Evolutionary conservation across 2,329 filamentous ascomycete species (phyloP), one percentile per base, ranked within the genome.

Genomic region (Colletotrichum simmondsii): DNA sequence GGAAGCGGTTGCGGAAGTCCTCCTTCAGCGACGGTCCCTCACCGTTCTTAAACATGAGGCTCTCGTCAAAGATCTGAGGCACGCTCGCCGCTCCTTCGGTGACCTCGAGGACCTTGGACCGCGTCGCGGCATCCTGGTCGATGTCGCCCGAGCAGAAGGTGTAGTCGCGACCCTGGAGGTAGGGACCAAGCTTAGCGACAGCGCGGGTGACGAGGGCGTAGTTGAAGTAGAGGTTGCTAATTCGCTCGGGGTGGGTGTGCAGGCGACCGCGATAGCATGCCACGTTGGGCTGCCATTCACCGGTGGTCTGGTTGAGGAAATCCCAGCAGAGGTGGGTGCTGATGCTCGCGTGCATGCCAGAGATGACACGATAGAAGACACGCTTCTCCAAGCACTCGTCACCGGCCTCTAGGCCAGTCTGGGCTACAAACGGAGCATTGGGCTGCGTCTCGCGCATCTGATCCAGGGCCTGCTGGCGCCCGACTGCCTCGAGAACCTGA

Each of bases 171-270:
- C 77, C 79, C 75, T 92, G 87, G 11, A 98, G 88, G 77, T 95
- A 92, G 28, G 94, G 93, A 14, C 93, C 94, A 10, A 98, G 89
- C 84, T 99, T 99, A 65, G 94, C 93, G 53, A 98, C 90, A 14
- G 97, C 97, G 62, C 97, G 93, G 30, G 96, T 93, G 53, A 99
- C 88, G n/a, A 99, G 89, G 0, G 97, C 97, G 80, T 98, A 99
- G 89, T 99, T 98, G 87, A 99, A 99, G 86, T 99, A 99, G 62
- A 99, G 88, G 83, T 99, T 99, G 77, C 95, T 97, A 79, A 99
- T 94, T 73, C 96, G 93, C 77, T 99, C 97, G 0, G 96, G 95
- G 80, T 94, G 91, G 26, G 88, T 87, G 82, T 98, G 94, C 19
- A 99, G 89, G n/a, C 97, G 92, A 42, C 92, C 86, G 80, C 94